Percentiles rank a stretch among this genome's conserved stretches.
phyloP scores from a whole-genome alignment of 2,329 filamentous ascomycete species.

The Fusarium chaquense region DNA sequence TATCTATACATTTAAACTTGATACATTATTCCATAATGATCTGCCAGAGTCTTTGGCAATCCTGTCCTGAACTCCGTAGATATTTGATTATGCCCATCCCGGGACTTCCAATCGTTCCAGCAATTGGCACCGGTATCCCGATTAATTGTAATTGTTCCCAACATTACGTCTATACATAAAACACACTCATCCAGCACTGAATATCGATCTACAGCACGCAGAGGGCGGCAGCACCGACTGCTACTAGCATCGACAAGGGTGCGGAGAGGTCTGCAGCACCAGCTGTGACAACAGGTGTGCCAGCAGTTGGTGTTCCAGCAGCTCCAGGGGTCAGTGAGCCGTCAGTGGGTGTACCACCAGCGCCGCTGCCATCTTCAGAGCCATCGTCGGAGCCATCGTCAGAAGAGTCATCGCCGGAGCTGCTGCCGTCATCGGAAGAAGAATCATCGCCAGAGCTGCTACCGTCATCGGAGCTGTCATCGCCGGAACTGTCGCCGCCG shows the following conservation, averaged over 20 bases:
- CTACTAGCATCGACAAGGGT: slow-evolving; percentile 59
- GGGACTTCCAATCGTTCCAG: slow-evolving; percentile 38
- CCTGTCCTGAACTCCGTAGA: slow-evolving; percentile 24
- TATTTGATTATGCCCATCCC: slow-evolving; percentile 29
- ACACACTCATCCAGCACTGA: slow-evolving; percentile 6
- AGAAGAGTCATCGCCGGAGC: background rate
- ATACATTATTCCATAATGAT: slow-evolving; percentile 26
- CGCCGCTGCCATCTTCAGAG: slow-evolving; percentile 4
- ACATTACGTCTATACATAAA: slow-evolving; percentile 31
- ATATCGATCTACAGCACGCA: slow-evolving; percentile 51
- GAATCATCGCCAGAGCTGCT: background rate
- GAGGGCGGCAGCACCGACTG: slow-evolving; percentile 58
- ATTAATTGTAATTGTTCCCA: slow-evolving; percentile 43
- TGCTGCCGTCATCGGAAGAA: background rate
- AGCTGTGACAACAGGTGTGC: slow-evolving; percentile 34
- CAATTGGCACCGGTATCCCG: slow-evolving; percentile 35
- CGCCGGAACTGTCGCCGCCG: background rate
- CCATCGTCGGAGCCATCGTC: background rate
- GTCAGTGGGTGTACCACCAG: slow-evolving; percentile 13
- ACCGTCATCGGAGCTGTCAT: background rate
- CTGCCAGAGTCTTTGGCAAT: background rate
- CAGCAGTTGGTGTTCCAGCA: slow-evolving; percentile 39
- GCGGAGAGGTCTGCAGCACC: slow-evolving; percentile 52
- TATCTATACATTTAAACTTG: slow-evolving; percentile 19
- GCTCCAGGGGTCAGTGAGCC: slow-evolving; percentile 29